These are phyloP conservation scores for Cutaneotrichosporon sp. DNA, from an alignment of 1,284 basidiomycete species.

Conservation along the genomic window DNA sequence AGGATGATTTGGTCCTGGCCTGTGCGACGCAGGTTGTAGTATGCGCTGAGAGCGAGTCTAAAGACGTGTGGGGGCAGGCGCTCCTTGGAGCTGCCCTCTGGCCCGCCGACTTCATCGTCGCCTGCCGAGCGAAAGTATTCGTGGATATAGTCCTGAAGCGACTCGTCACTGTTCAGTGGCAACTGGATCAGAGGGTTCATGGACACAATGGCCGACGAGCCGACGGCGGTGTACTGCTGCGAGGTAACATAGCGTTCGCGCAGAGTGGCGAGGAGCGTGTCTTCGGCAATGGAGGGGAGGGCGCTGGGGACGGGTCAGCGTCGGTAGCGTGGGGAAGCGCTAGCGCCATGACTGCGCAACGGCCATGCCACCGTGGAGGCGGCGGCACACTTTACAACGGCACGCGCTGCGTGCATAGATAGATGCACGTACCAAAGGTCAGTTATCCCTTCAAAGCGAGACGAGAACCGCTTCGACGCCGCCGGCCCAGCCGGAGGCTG, in stretches of 20 bases:
- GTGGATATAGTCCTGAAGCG: constrained; percentile 74
- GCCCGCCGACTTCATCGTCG: constrained; percentile 46
- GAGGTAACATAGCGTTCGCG: constrained; percentile 80
- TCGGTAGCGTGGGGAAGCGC: neutral
- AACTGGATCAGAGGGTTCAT: constrained; percentile 87
- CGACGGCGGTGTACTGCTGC: constrained; percentile 71
- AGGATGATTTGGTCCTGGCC: constrained; percentile 86
- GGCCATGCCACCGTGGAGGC: neutral
- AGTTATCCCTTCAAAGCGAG: constrained; percentile 34
- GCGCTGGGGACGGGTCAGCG: constrained; percentile 15
- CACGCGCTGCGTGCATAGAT: neutral
- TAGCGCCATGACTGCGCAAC: neutral
- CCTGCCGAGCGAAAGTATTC: constrained; percentile 58
- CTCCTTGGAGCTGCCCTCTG: constrained; percentile 23
- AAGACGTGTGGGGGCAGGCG: constrained; percentile 74
- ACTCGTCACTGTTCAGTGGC: constrained; percentile 68
- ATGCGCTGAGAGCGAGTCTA: constrained; percentile 80
- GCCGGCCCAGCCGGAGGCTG: constrained; percentile 6
- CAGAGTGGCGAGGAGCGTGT: constrained; percentile 57
- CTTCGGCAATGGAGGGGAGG: constrained; percentile 43
- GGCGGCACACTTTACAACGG: too few species aligned
- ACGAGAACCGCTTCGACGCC: constrained; percentile 16
- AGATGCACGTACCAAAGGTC: constrained; percentile 33
- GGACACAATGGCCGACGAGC: constrained; percentile 66
- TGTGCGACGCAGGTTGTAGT: constrained; percentile 94